phyloP scores from a whole-genome alignment of 2,329 filamentous ascomycete genomes.

The Stachybotrys elegans region DNA sequence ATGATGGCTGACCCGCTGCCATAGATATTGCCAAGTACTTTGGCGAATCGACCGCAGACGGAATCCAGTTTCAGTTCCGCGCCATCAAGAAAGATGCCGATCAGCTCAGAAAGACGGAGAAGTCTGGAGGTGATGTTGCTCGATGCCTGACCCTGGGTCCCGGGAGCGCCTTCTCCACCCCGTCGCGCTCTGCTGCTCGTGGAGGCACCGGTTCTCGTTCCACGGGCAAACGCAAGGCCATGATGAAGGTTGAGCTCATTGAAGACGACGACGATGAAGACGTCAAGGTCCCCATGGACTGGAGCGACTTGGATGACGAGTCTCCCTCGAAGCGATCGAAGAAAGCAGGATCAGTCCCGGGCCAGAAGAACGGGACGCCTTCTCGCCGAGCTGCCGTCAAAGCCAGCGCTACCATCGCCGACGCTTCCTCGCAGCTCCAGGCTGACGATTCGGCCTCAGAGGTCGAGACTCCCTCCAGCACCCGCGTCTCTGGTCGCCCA shows the following conservation, averaged over 20 bases:
- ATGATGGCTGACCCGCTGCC: conserved; percentile 1
- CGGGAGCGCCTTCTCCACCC: conserved; percentile 21
- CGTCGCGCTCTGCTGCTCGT: conserved; percentile 18
- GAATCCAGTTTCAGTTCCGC: conserved; percentile 58
- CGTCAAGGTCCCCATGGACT: too few relatives aligned
- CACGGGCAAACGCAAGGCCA: conserved; percentile 9
- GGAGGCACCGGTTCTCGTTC: conserved; percentile 17
- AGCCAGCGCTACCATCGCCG: conserved; percentile 28
- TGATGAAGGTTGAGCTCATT: conserved; percentile 20
- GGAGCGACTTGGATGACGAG: conserved; percentile 20
- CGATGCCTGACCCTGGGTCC: conserved; percentile 26
- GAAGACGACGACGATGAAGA: conserved; percentile 21
- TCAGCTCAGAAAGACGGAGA: conserved; percentile 38
- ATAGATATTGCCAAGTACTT: conserved; percentile 57
- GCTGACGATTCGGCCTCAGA: conserved; percentile 20
- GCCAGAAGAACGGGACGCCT: conserved; percentile 18
- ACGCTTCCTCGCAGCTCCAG: conserved; percentile 19
- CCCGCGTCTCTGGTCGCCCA: too few relatives aligned
- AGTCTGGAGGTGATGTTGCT: conserved; percentile 40
- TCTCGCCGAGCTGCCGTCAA: conserved; percentile 25
- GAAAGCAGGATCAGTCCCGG: conserved; percentile 14
- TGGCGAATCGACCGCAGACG: conserved; percentile 51
- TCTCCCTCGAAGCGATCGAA: conserved; percentile 32
- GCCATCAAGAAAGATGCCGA: conserved; percentile 49
- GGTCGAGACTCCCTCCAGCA: not conserved